Base-by-base conservation (phyloP, 768 basidiomycete genomes). In the Tulasnella sp. region DNA sequence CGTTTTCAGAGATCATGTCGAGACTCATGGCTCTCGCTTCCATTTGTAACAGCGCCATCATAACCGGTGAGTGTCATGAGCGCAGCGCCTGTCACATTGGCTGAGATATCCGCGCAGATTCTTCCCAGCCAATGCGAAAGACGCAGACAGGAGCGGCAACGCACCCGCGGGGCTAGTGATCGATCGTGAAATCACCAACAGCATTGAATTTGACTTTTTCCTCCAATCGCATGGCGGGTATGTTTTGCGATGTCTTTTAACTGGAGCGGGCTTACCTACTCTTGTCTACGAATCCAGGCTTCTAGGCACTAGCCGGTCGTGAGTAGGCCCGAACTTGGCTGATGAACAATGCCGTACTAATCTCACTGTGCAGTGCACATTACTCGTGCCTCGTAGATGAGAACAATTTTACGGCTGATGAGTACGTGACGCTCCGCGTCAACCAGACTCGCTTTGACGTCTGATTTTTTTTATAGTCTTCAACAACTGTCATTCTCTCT, bases 161-260 rank as follows among this genome's bases (percentile, higher is more conserved):
- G 83, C 81, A 64, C 79, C 77, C 1, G 86, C 88, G 0, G 88
- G 88, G 7, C 86, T 86, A 0, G 85, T 91, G 13, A 78, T 88
- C 23, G 88, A 91, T 65, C 74, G 74, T 4, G 62, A 52, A 19
- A 51, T 51, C 34, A 55, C 58, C 3, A 41, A 86, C 65, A 85
- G 86, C 0, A 77, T 78, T 0, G 85, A 87, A 56, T 83, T 83
- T 38, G 88, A 91, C 64, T 91, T 81, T 69, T 89, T 86, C 65
- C 74, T 91, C 3, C 83, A 83, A 66, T 84, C 83, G 53, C 88
- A 91, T 60, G 85, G 79, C 0, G 88, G 86, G 53, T 55, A 21
- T 19, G 53, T 27, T 5, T 13, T 43, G 10, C 17, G 30, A 5
- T 11, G 0, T 11, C 34, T 3, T 19, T 41, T 21, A n/a, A n/a